A percentile compares a stretch with the other conserved stretches of the same genome.
Evolutionary conservation across 2,329 filamentous ascomycete species (phyloP).

Genomic region (Ceratocystis ficicola): DNA sequence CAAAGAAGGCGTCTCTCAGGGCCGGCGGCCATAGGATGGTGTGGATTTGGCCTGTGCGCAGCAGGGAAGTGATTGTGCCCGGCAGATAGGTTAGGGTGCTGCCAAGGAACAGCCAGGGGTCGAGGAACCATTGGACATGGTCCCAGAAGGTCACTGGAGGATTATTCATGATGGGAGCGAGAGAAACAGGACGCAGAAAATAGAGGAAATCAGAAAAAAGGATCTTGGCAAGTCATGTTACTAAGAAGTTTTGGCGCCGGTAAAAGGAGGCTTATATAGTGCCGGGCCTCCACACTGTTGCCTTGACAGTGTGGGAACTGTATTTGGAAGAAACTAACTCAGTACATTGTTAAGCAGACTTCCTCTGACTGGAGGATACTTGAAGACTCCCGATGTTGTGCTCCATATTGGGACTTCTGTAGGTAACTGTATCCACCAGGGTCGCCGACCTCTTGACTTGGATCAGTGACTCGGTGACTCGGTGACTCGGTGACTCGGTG

Average conservation of each 20-base stretch:
- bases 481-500: too few species aligned
- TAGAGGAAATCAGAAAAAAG: too few species aligned
- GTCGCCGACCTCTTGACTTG: too few species aligned
- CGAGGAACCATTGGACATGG: slow-evolving; percentile 30
- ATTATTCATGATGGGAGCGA: slow-evolving; percentile 11
- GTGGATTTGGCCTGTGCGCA: slow-evolving; percentile 29
- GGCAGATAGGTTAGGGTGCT: slow-evolving; percentile 40
- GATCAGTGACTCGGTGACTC: too few species aligned
- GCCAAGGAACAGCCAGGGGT: slow-evolving; percentile 43
- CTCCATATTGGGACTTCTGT: not conserved
- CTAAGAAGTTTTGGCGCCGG: not conserved
- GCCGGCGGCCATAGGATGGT: slow-evolving; percentile 33
- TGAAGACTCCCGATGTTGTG: not conserved
- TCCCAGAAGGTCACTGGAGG: slow-evolving; percentile 13
- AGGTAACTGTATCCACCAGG: too few species aligned
- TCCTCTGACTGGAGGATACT: too few species aligned
- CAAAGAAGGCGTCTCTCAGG: slow-evolving; percentile 45
- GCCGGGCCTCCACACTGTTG: not conserved
- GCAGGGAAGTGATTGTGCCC: slow-evolving; percentile 36
- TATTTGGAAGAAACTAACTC: not conserved
- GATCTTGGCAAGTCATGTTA: too few species aligned
- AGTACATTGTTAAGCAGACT: too few species aligned
- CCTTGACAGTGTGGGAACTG: not conserved
- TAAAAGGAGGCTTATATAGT: not conserved
- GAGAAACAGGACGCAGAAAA: not conserved